phyloP scores from a whole-genome alignment of 2,329 filamentous ascomycete species.

The Falciphora oryzae region DNA sequence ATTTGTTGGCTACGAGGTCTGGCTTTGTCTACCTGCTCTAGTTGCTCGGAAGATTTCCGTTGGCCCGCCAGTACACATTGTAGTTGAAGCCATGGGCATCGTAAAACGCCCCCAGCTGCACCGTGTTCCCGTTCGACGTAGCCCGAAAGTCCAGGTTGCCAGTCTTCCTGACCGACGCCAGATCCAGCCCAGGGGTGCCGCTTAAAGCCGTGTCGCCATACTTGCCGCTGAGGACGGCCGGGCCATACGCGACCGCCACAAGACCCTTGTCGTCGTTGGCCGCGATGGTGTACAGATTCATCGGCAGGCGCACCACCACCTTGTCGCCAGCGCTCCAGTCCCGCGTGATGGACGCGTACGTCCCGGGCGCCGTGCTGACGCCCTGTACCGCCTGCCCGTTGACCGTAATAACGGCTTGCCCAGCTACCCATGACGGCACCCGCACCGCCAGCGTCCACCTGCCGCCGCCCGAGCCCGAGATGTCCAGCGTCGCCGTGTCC shows the following conservation, averaged over 20 bases:
- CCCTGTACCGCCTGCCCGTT: constrained; percentile 30
- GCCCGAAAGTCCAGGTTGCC: constrained; percentile 27
- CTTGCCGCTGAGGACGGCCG: constrained; percentile 37
- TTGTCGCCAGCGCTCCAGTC: constrained; percentile 37
- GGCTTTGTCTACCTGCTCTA: not conserved
- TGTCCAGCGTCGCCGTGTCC: constrained; percentile 33
- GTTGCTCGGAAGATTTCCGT: not conserved
- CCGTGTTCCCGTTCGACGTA: constrained; percentile 23
- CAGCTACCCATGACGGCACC: constrained; percentile 38
- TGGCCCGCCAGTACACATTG: constrained; percentile 32
- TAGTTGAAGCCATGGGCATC: constrained; percentile 37
- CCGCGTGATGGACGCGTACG: constrained; percentile 35
- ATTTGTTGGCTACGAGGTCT: not conserved
- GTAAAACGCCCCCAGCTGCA: constrained; percentile 33
- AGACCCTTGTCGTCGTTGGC: constrained; percentile 41
- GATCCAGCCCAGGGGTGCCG: constrained; percentile 22
- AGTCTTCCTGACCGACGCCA: constrained; percentile 23
- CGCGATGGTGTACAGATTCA: constrained; percentile 34
- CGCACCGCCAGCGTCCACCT: constrained; percentile 34
- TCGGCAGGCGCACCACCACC: constrained; percentile 38
- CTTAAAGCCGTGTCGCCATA: constrained; percentile 28
- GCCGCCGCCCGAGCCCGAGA: constrained; percentile 28
- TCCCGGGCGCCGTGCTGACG: constrained; percentile 26
- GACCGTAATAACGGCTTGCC: constrained; percentile 31
- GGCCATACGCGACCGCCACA: constrained; percentile 42